Percentiles rank a stretch among this genome's conserved stretches.
Conservation (phyloP, 768 basidiomycete species). For the Lactarius hengduanensis region DNA sequence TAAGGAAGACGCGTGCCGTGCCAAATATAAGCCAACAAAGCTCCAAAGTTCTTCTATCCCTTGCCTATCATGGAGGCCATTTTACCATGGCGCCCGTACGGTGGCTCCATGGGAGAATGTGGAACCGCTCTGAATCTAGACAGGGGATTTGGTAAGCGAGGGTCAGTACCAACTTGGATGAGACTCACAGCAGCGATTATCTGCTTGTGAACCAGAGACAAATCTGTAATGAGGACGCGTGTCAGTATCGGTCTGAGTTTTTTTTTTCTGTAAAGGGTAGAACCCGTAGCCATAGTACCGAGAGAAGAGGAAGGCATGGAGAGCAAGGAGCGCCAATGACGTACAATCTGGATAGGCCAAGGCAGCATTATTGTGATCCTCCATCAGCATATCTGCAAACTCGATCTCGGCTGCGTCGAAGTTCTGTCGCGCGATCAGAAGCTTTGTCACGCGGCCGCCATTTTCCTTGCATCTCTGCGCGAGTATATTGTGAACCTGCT, state of each 20-base stretch:
- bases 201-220: constrained; percentile 29
- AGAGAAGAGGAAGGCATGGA: not conserved
- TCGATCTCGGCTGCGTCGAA: constrained; percentile 92
- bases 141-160: not conserved
- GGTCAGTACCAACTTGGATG: too few species aligned
- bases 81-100: constrained; percentile 28
- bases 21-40: not conserved
- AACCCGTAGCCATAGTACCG: not conserved
- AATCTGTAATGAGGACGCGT: constrained; percentile 9
- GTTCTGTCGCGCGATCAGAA: constrained; percentile 85
- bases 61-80: not conserved
- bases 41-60: not conserved
- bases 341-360: constrained; percentile 89
- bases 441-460: constrained; percentile 50
- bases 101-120: constrained; percentile 15
- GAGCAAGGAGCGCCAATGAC: constrained; percentile 33
- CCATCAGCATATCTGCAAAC: constrained; percentile 95
- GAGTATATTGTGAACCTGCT: constrained; percentile 85
- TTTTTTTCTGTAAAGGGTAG: not conserved
- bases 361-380: constrained; percentile 96
- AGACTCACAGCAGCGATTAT: constrained; percentile 27
- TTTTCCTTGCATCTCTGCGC: constrained; percentile 58
- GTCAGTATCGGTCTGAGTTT: not conserved
- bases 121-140: constrained; percentile 24
- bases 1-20: not conserved